Conservation (phyloP, 768 basidiomycete species). For the Collybia mongolica region DNA sequence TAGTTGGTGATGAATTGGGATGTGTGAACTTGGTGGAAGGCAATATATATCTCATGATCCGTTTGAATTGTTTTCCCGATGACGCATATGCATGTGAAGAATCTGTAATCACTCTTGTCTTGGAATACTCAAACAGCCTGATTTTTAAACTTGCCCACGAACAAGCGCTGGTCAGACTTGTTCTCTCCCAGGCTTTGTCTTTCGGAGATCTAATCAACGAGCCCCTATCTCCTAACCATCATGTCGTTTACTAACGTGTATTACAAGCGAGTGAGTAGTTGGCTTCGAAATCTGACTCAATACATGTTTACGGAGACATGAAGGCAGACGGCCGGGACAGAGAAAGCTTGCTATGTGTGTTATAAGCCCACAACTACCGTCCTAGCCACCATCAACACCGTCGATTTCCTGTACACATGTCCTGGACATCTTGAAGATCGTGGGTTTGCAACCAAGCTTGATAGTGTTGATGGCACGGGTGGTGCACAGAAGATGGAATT, state of each 20-base stretch:
- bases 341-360: slow-evolving; percentile 78
- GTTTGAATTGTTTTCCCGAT: slow-evolving; percentile 4
- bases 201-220: too few species aligned
- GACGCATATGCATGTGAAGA: neutral
- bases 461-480: slow-evolving; percentile 24
- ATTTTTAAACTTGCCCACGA: neutral
- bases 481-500: slow-evolving; percentile 37
- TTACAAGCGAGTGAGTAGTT: slow-evolving; percentile 75
- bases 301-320: slow-evolving; percentile 10
- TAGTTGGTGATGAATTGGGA: slow-evolving; percentile 1
- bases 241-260: slow-evolving; percentile 86
- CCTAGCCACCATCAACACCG: slow-evolving; percentile 77
- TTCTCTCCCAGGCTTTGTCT: too few species aligned
- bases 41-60: neutral
- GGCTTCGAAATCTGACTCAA: neutral
- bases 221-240: neutral
- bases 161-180: neutral
- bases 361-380: slow-evolving; percentile 79
- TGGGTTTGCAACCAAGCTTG: slow-evolving; percentile 65
- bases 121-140: neutral
- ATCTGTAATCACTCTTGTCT: too few species aligned
- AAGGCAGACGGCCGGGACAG: slow-evolving; percentile 70
- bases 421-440: slow-evolving; percentile 75
- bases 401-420: slow-evolving; percentile 88
- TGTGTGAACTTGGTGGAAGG: neutral